Percentiles rank a stretch among this genome's conserved stretches.
Evolutionary conservation across 495 filamentous ascomycete genomes (phyloP).

Genomic region (Hypoxylon fuscum): DNA sequence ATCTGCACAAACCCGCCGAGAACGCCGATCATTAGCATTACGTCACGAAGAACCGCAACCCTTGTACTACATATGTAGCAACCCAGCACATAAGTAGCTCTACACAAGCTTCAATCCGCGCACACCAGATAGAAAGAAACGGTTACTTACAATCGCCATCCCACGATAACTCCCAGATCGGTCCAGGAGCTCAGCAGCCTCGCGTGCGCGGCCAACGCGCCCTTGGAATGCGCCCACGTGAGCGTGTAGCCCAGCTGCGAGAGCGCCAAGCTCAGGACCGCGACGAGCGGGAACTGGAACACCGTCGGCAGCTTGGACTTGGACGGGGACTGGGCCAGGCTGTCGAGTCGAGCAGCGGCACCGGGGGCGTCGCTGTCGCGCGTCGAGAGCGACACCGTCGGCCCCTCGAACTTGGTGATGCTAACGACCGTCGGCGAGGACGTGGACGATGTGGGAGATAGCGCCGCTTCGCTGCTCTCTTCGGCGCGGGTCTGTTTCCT

Average conservation of each 20-base stretch:
- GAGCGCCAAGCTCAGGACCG: constrained; percentile 68
- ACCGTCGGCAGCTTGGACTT: constrained; percentile 58
- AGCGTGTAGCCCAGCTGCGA: constrained; percentile 66
- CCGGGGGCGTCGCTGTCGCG: neutral
- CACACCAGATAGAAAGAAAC: too few species aligned
- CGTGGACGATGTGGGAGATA: neutral
- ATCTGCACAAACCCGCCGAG: constrained; percentile 48
- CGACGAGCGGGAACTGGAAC: constrained; percentile 69
- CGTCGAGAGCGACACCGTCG: constrained; percentile 21
- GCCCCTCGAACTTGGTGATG: constrained; percentile 40
- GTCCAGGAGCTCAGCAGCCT: constrained; percentile 66
- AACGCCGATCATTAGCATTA: constrained; percentile 38
- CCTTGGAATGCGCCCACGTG: constrained; percentile 55
- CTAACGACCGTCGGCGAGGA: constrained; percentile 27
- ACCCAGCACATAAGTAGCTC: neutral
- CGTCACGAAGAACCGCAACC: constrained; percentile 35
- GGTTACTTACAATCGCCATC: constrained; percentile 67
- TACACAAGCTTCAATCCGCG: neutral
- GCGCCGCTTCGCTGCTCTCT: constrained; percentile 14
- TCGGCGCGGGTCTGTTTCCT: constrained; percentile 38
- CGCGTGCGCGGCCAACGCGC: constrained; percentile 69
- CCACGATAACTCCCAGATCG: constrained; percentile 68
- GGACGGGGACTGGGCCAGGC: too few species aligned
- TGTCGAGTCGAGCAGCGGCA: neutral
- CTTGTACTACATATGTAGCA: too few species aligned